Percentiles rank a stretch among this genome's conserved stretches.
Conservation (phyloP, 345 rosid genomes). For the Dipteronia dyeriana region DNA sequence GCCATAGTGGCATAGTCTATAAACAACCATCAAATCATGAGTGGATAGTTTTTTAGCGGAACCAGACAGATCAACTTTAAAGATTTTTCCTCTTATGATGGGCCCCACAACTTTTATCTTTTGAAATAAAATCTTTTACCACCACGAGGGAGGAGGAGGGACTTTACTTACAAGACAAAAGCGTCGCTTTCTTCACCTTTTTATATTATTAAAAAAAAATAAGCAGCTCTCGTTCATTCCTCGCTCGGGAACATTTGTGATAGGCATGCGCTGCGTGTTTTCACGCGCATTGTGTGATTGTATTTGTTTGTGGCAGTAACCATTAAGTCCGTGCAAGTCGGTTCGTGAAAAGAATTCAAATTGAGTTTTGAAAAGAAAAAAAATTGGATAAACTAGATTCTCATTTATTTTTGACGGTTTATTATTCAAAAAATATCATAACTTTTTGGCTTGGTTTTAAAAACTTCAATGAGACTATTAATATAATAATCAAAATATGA, state of each 20-base stretch:
- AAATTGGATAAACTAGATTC: too few species aligned
- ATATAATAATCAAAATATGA: too few species aligned
- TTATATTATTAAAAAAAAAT: conserved; percentile 9
- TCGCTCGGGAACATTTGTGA: background rate
- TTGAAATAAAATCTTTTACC: conserved; percentile 19
- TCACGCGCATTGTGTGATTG: background rate
- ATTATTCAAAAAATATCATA: too few species aligned
- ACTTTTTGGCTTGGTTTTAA: too few species aligned
- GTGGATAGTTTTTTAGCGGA: conserved; percentile 56
- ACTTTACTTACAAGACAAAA: conserved; percentile 20
- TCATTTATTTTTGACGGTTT: too few species aligned
- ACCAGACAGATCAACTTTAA: conserved; percentile 46
- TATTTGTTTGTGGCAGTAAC: too few species aligned
- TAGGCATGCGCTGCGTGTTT: background rate
- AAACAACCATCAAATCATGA: conserved; percentile 57
- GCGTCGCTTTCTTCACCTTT: conserved; percentile 43
- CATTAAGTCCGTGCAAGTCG: too few species aligned
- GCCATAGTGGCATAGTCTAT: conserved; percentile 7
- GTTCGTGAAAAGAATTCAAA: too few species aligned
- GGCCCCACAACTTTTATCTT: conserved; percentile 26
- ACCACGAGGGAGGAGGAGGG: conserved; percentile 23
- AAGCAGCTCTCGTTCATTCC: background rate
- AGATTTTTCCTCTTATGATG: conserved; percentile 16
- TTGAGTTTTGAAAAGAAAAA: too few species aligned
- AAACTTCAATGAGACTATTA: too few species aligned